Evolutionary conservation across 768 basidiomycete genomes (phyloP).

Genomic region (Xerocomellus amylosporus): DNA sequence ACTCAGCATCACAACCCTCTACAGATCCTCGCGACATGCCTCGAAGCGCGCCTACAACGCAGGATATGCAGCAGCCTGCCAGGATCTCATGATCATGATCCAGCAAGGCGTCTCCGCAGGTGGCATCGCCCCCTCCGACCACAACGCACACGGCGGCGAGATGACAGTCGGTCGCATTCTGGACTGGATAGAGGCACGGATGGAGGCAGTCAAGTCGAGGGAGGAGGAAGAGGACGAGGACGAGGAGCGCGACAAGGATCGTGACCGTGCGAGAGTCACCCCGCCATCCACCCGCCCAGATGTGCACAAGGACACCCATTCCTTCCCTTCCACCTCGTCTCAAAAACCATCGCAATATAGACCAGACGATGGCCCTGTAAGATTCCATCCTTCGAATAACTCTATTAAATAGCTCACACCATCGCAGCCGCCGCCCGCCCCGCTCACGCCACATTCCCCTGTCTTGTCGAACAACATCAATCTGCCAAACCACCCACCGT

Average conservation of each 20-base stretch:
- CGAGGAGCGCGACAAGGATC: slow-evolving; percentile 62
- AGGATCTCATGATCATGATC: slow-evolving; percentile 77
- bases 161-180: slow-evolving; percentile 78
- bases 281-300: slow-evolving; percentile 20
- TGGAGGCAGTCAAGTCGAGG: slow-evolving; percentile 69
- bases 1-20: slow-evolving; percentile 79
- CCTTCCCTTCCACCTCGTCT: slow-evolving; percentile 16
- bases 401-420: slow-evolving; percentile 5
- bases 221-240: slow-evolving; percentile 86
- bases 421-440: slow-evolving; percentile 18
- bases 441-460: slow-evolving; percentile 35
- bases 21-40: slow-evolving; percentile 72
- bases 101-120: slow-evolving; percentile 76
- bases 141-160: slow-evolving; percentile 50
- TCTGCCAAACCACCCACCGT: slow-evolving; percentile 15
- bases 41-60: slow-evolving; percentile 80
- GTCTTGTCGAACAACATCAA: slow-evolving; percentile 19
- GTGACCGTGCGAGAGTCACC: slow-evolving; percentile 37
- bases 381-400: slow-evolving; percentile 14
- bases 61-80: slow-evolving; percentile 76
- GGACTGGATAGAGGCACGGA: slow-evolving; percentile 81
- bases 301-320: slow-evolving; percentile 17
- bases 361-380: slow-evolving; percentile 29
- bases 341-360: slow-evolving; percentile 22
- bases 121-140: slow-evolving; percentile 40